Percentiles rank a stretch among this genome's conserved stretches.
Conservation (phyloP, 2,329 filamentous ascomycete species). For the Juglanconis oblonga region DNA sequence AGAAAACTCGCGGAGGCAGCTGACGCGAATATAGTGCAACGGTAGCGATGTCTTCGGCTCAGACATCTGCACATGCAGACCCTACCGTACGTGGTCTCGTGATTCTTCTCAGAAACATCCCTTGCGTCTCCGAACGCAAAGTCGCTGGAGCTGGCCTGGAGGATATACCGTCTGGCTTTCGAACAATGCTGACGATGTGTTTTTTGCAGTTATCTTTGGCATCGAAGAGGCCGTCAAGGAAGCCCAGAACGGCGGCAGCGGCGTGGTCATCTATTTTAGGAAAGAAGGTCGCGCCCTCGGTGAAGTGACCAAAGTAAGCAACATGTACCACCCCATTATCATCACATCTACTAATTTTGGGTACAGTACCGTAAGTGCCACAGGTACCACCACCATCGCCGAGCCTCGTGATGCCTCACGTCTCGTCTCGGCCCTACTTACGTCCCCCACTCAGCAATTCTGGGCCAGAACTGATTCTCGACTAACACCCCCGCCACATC, state of each 20-base stretch:
- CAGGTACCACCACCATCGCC: neutral
- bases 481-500: neutral
- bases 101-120: neutral
- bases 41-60: conserved; percentile 97
- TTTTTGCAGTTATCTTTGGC: conserved; percentile 69
- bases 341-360: conserved; percentile 28
- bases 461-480: neutral
- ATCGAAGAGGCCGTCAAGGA: conserved; percentile 98
- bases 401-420: neutral
- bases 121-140: neutral
- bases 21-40: conserved; percentile 61
- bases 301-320: conserved; percentile 86
- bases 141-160: neutral
- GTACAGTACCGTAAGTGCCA: conserved; percentile 43
- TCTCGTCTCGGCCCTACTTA: neutral
- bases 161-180: too few species aligned
- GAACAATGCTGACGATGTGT: neutral
- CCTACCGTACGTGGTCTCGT: conserved; percentile 53
- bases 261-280: conserved; percentile 97
- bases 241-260: conserved; percentile 88
- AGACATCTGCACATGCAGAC: conserved; percentile 95
- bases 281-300: conserved; percentile 94
- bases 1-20: neutral
- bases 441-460: neutral
- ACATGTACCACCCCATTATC: neutral